Conservation (phyloP, 2,329 filamentous ascomycete genomes). For the Myriosclerotinia curreyana region DNA sequence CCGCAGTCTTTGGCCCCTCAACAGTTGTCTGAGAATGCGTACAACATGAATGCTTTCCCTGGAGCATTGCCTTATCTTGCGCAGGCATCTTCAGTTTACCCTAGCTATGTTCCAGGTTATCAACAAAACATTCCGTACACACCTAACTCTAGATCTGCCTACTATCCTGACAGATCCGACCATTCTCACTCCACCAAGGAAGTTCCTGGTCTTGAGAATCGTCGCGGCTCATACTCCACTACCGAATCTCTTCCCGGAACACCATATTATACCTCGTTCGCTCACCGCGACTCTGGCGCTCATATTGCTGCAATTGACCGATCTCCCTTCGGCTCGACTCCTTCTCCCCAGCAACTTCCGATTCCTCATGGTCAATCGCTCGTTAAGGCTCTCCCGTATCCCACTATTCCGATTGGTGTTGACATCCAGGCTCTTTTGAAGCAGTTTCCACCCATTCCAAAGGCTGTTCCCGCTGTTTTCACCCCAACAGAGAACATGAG, state of each 20-base stretch:
- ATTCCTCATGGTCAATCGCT: constrained; percentile 42
- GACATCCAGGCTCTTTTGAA: constrained; percentile 62
- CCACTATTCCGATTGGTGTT: constrained; percentile 37
- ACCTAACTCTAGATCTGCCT: constrained; percentile 32
- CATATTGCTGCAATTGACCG: constrained; percentile 59
- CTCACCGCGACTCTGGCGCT: constrained; percentile 58
- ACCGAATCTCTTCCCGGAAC: constrained; percentile 65
- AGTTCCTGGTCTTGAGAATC: constrained; percentile 61
- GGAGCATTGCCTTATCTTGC: constrained; percentile 36
- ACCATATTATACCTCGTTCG: constrained; percentile 58
- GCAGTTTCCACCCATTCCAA: constrained; percentile 78
- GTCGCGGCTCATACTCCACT: constrained; percentile 65
- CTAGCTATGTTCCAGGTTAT: constrained; percentile 38
- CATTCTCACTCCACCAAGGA: constrained; percentile 40
- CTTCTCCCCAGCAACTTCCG: constrained; percentile 60
- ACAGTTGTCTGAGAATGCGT: constrained; percentile 34
- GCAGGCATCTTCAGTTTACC: constrained; percentile 34
- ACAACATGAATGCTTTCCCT: constrained; percentile 33
- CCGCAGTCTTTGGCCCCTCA: constrained; percentile 34
- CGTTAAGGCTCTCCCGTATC: constrained; percentile 37
- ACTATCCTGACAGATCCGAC: constrained; percentile 37
- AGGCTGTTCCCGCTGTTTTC: constrained; percentile 84
- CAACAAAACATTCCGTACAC: constrained; percentile 38
- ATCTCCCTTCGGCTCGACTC: constrained; percentile 60
- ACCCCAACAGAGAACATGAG: constrained; percentile 82